These are phyloP conservation scores for Cladosporium sp. DNA, from an alignment of 2,329 filamentous ascomycete genomes.

Conservation along the genomic window DNA sequence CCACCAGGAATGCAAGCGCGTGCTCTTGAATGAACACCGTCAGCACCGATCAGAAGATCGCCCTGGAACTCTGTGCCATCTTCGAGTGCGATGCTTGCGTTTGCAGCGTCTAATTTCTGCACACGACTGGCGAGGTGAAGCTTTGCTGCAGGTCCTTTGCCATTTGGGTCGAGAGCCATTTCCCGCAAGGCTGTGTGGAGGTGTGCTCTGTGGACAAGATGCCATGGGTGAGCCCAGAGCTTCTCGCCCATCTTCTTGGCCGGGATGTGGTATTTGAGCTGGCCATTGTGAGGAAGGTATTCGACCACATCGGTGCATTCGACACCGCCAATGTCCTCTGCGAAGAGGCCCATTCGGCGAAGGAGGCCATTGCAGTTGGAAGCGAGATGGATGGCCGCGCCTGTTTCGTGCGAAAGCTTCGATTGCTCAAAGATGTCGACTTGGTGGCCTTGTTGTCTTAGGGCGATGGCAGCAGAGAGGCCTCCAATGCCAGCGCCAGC, in stretches of 20 bases:
- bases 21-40: slow-evolving; percentile 36
- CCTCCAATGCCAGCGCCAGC: slow-evolving; percentile 53
- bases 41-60: slow-evolving; percentile 38
- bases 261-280: slow-evolving; percentile 23
- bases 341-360: slow-evolving; percentile 32
- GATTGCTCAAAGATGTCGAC: slow-evolving; percentile 59
- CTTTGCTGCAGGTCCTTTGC: slow-evolving; percentile 31
- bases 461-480: slow-evolving; percentile 54
- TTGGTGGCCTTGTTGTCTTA: slow-evolving; percentile 56
- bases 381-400: slow-evolving; percentile 64
- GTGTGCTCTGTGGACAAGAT: slow-evolving; percentile 35
- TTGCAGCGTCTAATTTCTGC: slow-evolving; percentile 28
- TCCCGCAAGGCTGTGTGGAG: slow-evolving; percentile 35
- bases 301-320: slow-evolving; percentile 27
- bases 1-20: slow-evolving; percentile 29
- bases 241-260: slow-evolving; percentile 23
- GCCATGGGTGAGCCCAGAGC: slow-evolving; percentile 36
- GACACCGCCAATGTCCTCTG: slow-evolving; percentile 22
- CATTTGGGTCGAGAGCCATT: slow-evolving; percentile 27
- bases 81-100: slow-evolving; percentile 31
- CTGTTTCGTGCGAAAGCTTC: slow-evolving; percentile 57
- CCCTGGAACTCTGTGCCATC: slow-evolving; percentile 33
- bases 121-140: slow-evolving; percentile 32
- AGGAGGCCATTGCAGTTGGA: slow-evolving; percentile 64
- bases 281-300: slow-evolving; percentile 23